Base-by-base conservation (phyloP, 805 yeast genomes). In the Schwanniomyces vanrijiae region DNA sequence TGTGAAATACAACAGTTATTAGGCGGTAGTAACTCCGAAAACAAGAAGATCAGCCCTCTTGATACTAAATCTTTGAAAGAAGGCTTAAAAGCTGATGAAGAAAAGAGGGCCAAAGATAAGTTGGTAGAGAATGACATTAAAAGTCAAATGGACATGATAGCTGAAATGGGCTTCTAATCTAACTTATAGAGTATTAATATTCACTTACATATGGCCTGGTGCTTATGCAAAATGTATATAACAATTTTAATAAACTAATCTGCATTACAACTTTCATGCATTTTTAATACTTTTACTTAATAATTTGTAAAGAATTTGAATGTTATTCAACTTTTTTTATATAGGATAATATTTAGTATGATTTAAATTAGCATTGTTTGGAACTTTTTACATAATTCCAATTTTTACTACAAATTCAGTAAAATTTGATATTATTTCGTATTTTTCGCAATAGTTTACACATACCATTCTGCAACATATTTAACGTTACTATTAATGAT, bases 141-240 rank as follows among this genome's bases (percentile, higher is more conserved):
- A 14, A 60, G 60, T 40, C 83, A 80, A 57, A 52, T 80, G 49
- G 82, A 79, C 47, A 50, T 78, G 53, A 65, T 80, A 18, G 70
- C 75, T 16, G 80, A 73, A 4, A 69, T 78, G 62, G 73, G 59
- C 24, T 56, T 73, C 25, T 64, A 42, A 31, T n/a, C 19, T 31
- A 18, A 14, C 5, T 9, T 7, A 14, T 14, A 6, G 5, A 31
- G 11, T 10, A 18, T 14, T 31, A 14, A 16, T 16, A 5, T 14
- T 31, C 35, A 7, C 35, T 14, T 14, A 31, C 19, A 31, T n/a
- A 31, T 16, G 35, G 35, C 35, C 35, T 31, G 35, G 35, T 31
- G 35, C 35, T 31, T 31, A 31, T 16, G 20, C 35, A 7, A 28
- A 14, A 26, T 9, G 29, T 31, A 18, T 31, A 31, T 31, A 31